Evolutionary conservation across 495 filamentous ascomycete species (phyloP).

Genomic region (Aspergillus bridgeri): DNA sequence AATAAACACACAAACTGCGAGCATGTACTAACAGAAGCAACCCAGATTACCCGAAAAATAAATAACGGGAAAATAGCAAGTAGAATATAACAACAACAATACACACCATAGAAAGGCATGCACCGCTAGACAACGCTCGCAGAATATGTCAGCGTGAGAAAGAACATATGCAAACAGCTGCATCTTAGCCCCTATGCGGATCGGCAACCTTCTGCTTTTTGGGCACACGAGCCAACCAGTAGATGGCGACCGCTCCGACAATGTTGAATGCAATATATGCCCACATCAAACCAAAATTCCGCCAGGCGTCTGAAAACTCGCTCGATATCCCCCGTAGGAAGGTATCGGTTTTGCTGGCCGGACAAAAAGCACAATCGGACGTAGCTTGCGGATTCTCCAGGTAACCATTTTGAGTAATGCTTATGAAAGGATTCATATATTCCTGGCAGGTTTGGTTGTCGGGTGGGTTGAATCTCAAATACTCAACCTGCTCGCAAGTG

Average conservation of each 20-base stretch:
- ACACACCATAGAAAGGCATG: too few species aligned
- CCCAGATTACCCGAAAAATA: too few species aligned
- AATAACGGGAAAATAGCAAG: too few species aligned
- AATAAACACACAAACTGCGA: too few species aligned
- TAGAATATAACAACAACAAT: too few species aligned
- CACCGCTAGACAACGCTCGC: too few species aligned
- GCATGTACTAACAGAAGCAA: too few species aligned
- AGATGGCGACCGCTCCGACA: slow-evolving; percentile 61
- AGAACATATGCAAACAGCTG: too few species aligned
- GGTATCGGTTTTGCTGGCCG: slow-evolving; percentile 54
- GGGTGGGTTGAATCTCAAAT: slow-evolving; percentile 50
- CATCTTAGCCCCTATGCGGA: not conserved
- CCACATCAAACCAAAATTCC: slow-evolving; percentile 66
- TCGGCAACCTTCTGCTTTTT: slow-evolving; percentile 43
- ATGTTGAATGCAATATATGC: slow-evolving; percentile 73
- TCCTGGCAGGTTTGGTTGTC: slow-evolving; percentile 47
- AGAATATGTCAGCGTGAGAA: too few species aligned
- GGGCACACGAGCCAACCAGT: slow-evolving; percentile 76
- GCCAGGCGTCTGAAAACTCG: slow-evolving; percentile 61
- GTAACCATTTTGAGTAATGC: slow-evolving; percentile 44
- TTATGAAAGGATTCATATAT: slow-evolving; percentile 56
- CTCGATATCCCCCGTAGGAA: slow-evolving; percentile 52
- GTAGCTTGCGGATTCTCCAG: slow-evolving; percentile 51
- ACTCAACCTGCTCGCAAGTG: slow-evolving; percentile 57
- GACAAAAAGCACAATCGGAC: slow-evolving; percentile 60